These are phyloP conservation scores for Coemansia sp. DNA, from an alignment of 192 early-diverging fungal genomes.

Conservation along the genomic window DNA sequence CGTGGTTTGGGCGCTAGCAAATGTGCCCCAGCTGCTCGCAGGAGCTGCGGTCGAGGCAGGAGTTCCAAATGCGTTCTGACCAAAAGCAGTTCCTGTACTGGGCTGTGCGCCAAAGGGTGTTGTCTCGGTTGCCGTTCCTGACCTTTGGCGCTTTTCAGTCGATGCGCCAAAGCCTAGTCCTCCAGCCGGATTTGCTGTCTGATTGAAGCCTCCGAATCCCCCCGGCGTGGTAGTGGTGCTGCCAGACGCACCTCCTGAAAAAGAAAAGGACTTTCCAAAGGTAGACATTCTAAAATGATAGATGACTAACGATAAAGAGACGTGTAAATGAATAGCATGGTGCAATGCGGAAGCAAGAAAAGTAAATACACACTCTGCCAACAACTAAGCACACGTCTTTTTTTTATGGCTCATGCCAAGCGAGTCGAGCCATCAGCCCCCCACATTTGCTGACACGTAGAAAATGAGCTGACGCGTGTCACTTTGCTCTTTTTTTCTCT, in stretches of 20 bases:
- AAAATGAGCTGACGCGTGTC: not conserved
- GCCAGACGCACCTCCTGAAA: conserved; percentile 32
- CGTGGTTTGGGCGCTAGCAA: conserved; percentile 19
- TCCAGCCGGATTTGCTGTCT: conserved; percentile 12
- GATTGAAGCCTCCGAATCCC: conserved; percentile 35
- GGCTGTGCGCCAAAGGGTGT: conserved; percentile 6
- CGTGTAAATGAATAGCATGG: no score
- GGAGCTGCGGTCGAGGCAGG: conserved; percentile 8
- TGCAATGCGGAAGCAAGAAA: no score
- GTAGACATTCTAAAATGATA: conserved; percentile 22
- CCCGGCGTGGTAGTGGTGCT: conserved; percentile 10
- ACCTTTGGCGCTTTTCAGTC: conserved; percentile 41
- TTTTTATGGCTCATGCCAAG: not conserved
- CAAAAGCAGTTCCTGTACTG: conserved; percentile 10
- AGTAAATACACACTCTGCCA: no score
- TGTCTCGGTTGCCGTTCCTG: conserved; percentile 29
- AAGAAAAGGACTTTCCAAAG: conserved; percentile 49
- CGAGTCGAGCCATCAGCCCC: not conserved
- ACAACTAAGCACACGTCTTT: not conserved
- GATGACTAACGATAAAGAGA: not conserved
- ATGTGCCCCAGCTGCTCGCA: conserved; percentile 10
- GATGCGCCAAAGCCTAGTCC: conserved; percentile 35
- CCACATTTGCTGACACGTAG: not conserved
- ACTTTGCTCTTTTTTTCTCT: not conserved
- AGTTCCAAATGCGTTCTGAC: conserved; percentile 9